These are phyloP conservation scores for Fragilariopsis cylindrus DNA, from an alignment of 108 stramenopile species.

Conservation along the genomic window DNA sequence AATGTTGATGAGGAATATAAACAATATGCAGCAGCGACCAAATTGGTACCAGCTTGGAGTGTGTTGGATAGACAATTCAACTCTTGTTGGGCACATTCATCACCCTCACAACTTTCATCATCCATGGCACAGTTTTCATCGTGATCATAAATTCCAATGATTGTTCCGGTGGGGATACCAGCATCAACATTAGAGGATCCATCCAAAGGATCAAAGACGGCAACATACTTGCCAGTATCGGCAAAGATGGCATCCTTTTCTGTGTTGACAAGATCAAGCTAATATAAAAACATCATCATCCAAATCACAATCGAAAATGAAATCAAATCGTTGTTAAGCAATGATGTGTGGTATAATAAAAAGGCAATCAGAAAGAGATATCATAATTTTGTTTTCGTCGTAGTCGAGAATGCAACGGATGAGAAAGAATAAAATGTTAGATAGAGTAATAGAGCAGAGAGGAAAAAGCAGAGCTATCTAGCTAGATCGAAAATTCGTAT, in stretches of 20 bases:
- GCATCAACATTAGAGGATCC: slow-evolving; percentile 98
- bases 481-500: too few species aligned
- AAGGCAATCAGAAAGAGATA: too few species aligned
- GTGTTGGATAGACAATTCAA: slow-evolving; percentile 78
- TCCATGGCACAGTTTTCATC: slow-evolving; percentile 66
- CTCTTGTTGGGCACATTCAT: slow-evolving; percentile 61
- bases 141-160: slow-evolving; percentile 87
- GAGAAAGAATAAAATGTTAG: too few species aligned
- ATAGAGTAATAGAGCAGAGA: too few species aligned
- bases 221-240: slow-evolving; percentile 65
- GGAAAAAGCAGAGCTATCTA: too few species aligned
- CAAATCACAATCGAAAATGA: too few species aligned
- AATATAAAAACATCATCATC: neutral
- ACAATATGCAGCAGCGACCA: slow-evolving; percentile 95
- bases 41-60: slow-evolving; percentile 89
- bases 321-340: too few species aligned
- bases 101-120: slow-evolving; percentile 48
- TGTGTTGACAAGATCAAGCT: slow-evolving; percentile 30
- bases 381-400: too few species aligned
- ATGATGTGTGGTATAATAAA: too few species aligned
- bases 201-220: slow-evolving; percentile 97
- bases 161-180: slow-evolving; percentile 97
- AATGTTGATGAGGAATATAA: slow-evolving; percentile 96
- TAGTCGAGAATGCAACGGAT: too few species aligned
- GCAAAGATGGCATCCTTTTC: slow-evolving; percentile 45